A percentile compares a stretch with the other conserved stretches of the same genome.
These are phyloP conservation scores for Colletotrichum sp. DNA, from an alignment of 2,329 filamentous ascomycete genomes.

Conservation along the genomic window DNA sequence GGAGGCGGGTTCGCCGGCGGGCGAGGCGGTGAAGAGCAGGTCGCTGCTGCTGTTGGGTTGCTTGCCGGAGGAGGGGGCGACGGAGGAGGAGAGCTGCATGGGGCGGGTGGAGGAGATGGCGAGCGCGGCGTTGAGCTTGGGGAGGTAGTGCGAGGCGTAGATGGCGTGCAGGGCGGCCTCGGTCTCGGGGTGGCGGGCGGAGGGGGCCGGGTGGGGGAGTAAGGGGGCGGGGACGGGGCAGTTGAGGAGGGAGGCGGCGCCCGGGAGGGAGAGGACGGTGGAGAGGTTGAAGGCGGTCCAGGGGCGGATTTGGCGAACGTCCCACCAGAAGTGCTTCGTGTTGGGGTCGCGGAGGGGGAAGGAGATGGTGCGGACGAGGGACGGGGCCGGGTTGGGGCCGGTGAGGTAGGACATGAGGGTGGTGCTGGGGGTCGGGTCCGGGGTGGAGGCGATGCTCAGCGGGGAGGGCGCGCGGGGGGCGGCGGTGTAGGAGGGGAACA, in stretches of 20 bases:
- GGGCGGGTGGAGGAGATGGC: conserved; percentile 74
- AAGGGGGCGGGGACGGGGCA: conserved; percentile 67
- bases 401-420: conserved; percentile 82
- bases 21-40: conserved; percentile 69
- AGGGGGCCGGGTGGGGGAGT: conserved; percentile 62
- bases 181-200: conserved; percentile 75
- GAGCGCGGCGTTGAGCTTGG: conserved; percentile 86
- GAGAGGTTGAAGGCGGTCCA: conserved; percentile 81
- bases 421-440: conserved; percentile 60
- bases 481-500: conserved; percentile 45
- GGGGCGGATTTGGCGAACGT: conserved; percentile 82
- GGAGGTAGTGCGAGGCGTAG: conserved; percentile 78
- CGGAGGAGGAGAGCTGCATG: conserved; percentile 52
- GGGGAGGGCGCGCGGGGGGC: conserved; percentile 51
- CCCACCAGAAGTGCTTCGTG: conserved; percentile 94
- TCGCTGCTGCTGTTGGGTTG: conserved; percentile 38
- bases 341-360: conserved; percentile 68
- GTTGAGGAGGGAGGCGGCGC: conserved; percentile 73
- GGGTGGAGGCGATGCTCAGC: conserved; percentile 39
- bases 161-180: conserved; percentile 77
- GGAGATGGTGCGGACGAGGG: conserved; percentile 79
- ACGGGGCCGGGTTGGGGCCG: conserved; percentile 78
- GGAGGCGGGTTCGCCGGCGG: conserved; percentile 58
- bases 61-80: conserved; percentile 30
- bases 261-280: conserved; percentile 74